Evolutionary conservation across 23 red algal species (phyloP), one percentile per base, ranked within the genome.

Genomic region (Pyropia haitanensis): DNA sequence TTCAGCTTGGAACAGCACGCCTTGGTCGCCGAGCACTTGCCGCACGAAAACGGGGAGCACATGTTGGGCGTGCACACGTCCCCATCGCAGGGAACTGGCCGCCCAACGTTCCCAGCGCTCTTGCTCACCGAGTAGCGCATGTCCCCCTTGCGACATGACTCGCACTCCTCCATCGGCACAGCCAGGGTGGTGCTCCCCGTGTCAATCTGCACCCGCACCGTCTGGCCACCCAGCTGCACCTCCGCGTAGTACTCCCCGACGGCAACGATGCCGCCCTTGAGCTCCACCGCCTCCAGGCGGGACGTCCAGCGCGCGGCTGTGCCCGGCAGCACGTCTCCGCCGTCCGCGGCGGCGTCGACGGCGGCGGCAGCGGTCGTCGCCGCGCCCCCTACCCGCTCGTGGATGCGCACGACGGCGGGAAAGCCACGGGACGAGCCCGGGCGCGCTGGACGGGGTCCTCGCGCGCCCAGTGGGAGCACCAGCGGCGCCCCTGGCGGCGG

Each of bases 211-310:
- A 90, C 75, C 21, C 79, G 65, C 33, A 97, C 56, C 10, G 55
- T 85, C 46, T 97, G 93, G 50, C 93, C 93, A 53, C 85, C 93
- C 29, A 90, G 76, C 20, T 87, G 66, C 49, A 97, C 56, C 33
- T 82, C 65, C 16, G 77, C 72, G 60, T 97, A 97, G 26, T 96
- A 96, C 59, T 91, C 83, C 24, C 93, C 93, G 13, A 97, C 84
- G 1, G 80, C 73, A 67, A 83, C 72, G 53, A 95, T 80, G 8
- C 81, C 89, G 18, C 89, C 89, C 22, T 79, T 75, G 29, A 93
- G 68, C 49, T 90, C 60, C 30, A 81, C 86, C 60, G 61, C 61
- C 29, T 77, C 75, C 27, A 65, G 72, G 5, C 74, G 82, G 16
- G 71, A 68, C 20, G 77, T 81, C 64, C 64, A 70, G 1, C 39